These are phyloP conservation scores for Turritis glabra DNA, from an alignment of 345 rosid species.

Conservation along the genomic window DNA sequence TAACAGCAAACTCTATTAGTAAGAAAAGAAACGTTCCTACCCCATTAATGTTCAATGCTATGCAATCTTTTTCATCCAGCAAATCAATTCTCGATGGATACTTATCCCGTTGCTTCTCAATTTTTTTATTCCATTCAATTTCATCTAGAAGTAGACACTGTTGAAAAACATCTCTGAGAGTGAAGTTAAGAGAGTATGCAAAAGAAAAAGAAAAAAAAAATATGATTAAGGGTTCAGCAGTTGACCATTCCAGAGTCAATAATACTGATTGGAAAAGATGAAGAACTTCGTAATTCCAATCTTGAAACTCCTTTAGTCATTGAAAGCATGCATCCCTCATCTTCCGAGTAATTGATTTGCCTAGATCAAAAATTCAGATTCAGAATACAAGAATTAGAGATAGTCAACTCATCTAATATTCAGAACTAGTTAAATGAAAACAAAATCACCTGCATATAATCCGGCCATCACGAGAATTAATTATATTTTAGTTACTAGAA, in stretches of 20 bases:
- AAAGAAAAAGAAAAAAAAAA: constrained; percentile 7
- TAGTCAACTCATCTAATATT: neutral
- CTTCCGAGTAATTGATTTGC: constrained; percentile 45
- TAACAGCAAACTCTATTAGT: neutral
- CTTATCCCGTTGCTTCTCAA: constrained; percentile 45
- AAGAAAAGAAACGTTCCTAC: constrained; percentile 34
- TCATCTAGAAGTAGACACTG: constrained; percentile 47
- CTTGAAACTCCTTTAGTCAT: constrained; percentile 28
- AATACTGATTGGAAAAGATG: constrained; percentile 54
- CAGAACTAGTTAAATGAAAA: neutral
- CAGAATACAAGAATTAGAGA: neutral
- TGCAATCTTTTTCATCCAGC: constrained; percentile 50
- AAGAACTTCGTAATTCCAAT: constrained; percentile 46
- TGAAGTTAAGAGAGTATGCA: neutral
- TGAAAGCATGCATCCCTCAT: constrained; percentile 48
- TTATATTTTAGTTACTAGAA: neutral
- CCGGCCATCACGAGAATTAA: constrained; percentile 43
- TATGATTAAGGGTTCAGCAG: neutral
- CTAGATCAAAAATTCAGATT: constrained; percentile 37
- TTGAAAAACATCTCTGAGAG: constrained; percentile 1
- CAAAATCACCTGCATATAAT: constrained; percentile 67
- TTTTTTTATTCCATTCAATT: constrained; percentile 51
- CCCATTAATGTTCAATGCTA: constrained; percentile 51
- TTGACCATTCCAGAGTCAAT: constrained; percentile 68
- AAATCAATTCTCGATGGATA: constrained; percentile 61